Evolutionary conservation across 441 rosid genomes (phyloP).

Genomic region (Pelargonium myrrhifolium): DNA sequence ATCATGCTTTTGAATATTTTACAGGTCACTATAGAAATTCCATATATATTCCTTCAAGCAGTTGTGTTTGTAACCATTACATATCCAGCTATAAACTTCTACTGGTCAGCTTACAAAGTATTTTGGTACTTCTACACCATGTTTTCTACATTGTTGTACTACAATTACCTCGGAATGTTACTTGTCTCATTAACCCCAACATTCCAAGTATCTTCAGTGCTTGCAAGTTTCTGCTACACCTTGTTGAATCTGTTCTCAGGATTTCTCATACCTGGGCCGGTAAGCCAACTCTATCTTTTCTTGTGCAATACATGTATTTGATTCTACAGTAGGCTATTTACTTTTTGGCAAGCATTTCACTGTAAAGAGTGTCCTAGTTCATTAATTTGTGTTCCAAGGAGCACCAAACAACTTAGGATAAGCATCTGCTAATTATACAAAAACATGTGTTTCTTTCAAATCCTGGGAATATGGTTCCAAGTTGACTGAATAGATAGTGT

Average conservation of each 20-base stretch:
- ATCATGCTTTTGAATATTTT: neutral
- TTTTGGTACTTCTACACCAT: slow-evolving; percentile 45
- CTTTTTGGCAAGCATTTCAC: too few relatives aligned
- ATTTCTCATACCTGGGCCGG: slow-evolving; percentile 43
- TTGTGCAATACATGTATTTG: too few relatives aligned
- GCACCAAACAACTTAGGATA: too few relatives aligned
- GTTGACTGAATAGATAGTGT: neutral
- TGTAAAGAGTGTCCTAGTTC: too few relatives aligned
- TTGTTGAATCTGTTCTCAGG: slow-evolving; percentile 47
- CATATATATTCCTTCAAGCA: slow-evolving; percentile 37
- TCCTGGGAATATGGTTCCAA: too few relatives aligned
- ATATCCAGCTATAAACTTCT: slow-evolving; percentile 48
- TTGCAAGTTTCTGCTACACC: slow-evolving; percentile 34
- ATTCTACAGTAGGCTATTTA: too few relatives aligned
- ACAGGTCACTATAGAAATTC: slow-evolving; percentile 45
- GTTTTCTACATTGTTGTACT: slow-evolving; percentile 37
- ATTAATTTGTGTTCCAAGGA: too few relatives aligned
- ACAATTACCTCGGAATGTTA: slow-evolving; percentile 46
- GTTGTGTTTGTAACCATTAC: slow-evolving; percentile 30
- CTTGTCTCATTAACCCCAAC: slow-evolving; percentile 50
- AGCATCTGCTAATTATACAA: too few relatives aligned
- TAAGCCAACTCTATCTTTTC: slow-evolving; percentile 22
- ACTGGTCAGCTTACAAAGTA: slow-evolving; percentile 31
- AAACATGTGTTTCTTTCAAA: too few relatives aligned
- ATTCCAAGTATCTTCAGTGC: slow-evolving; percentile 34